phyloP scores from a whole-genome alignment of 2,329 filamentous ascomycete species.

The Colletotrichum higginsianum region DNA sequence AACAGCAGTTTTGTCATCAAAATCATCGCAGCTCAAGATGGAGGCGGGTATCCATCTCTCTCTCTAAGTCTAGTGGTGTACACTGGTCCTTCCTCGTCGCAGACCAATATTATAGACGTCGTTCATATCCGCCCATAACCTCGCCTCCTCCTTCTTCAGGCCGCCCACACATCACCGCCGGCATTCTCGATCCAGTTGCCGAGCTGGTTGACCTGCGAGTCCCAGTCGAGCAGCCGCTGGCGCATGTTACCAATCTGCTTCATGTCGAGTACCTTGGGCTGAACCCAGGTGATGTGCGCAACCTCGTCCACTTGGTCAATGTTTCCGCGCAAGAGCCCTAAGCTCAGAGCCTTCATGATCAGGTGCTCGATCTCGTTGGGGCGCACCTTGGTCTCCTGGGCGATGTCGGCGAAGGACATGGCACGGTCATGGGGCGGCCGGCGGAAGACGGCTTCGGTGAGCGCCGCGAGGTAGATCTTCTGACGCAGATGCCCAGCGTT shows the following conservation, averaged over 20 bases:
- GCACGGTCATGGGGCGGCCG: conserved; percentile 95
- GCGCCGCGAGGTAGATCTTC: conserved; percentile 96
- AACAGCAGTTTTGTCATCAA: conserved; percentile 28
- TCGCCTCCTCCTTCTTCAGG: conserved; percentile 60
- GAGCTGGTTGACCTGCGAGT: conserved; percentile 93
- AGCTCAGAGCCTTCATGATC: conserved; percentile 98
- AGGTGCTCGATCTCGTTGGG: conserved; percentile 96
- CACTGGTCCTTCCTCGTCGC: conserved; percentile 31
- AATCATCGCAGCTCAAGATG: conserved; percentile 29
- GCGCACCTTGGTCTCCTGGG: conserved; percentile 91
- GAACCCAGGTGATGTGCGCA: conserved; percentile 97
- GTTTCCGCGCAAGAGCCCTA: conserved; percentile 89
- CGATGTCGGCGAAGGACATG: conserved; percentile 92
- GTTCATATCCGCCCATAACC: conserved; percentile 10
- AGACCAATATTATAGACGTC: conserved; percentile 28
- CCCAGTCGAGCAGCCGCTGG: conserved; percentile 90
- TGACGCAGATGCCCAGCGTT: conserved; percentile 91
- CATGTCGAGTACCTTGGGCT: conserved; percentile 97
- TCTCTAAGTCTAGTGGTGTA: conserved; percentile 42
- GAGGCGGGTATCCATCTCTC: conserved; percentile 22
- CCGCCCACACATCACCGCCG: conserved; percentile 96
- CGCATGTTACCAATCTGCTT: conserved; percentile 96
- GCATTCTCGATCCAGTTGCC: conserved; percentile 97
- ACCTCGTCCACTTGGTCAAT: conserved; percentile 98
- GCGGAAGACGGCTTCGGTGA: conserved; percentile 97